Evolutionary conservation across 2,329 filamentous ascomycete genomes (phyloP), one percentile per base, ranked within the genome.

Genomic region (Colletotrichum camelliae): DNA sequence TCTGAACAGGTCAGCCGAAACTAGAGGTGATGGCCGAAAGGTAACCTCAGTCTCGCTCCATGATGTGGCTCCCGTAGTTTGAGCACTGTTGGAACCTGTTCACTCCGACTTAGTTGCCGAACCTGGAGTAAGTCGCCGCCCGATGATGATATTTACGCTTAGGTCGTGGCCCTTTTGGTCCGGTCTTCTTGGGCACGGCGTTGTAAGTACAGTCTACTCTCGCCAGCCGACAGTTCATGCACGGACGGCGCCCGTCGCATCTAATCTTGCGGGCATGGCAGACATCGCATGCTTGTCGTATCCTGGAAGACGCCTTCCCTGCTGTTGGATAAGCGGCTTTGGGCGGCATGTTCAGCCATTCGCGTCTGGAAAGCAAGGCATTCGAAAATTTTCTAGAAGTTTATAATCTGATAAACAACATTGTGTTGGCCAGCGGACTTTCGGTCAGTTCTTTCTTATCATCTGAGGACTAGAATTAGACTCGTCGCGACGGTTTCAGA

Each of bases 151-250:
- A 33, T 21, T 37, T 64, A 33, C 60, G 60, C 18, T 43, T 43
- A 29, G 61, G 67, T 60, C 75, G 77, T 27, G 71, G 78, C n/a
- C 80, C 78, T 64, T 81, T 81, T 0, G 80, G 81, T 0, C 82
- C 82, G 2, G 81, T 83, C 79, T 83, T 83, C 52, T 81, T 83
- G 4, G 79, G 82, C 4, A 83, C 79, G 1, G 81, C 81, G 12
- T 81, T 13, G 68, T 83, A 84, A 0, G 81, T 82, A 70, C 82
- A 84, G 3, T 62, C 64, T 24, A 76, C 21, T 5, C 62, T 70
- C 1, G 77, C 72, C 0, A 61, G 58, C n/a, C 27, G 61, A 35
- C 82, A 84, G 73, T 81, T 83, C 6, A 64, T 33, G 55, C 82
- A 84, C 0, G 82, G 82, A 2, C 61, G 70, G 2, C 58, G 52